A percentile compares a stretch with the other conserved stretches of the same genome.
Evolutionary conservation across 176 grass and related monocot species (phyloP).

Genomic region (Aechmea fasciata): DNA sequence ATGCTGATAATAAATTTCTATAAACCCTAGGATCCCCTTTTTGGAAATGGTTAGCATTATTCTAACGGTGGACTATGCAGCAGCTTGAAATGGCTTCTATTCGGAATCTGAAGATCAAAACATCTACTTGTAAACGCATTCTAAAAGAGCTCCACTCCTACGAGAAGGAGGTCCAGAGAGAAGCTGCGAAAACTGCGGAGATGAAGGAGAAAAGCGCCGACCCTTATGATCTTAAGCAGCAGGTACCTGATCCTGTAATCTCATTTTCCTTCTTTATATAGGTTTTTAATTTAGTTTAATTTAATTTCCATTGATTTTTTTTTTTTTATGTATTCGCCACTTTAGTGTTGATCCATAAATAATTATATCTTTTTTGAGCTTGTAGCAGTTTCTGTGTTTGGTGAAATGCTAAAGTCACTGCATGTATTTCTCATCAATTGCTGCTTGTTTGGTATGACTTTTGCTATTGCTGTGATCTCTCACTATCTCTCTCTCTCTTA

Average conservation of each 20-base stretch:
- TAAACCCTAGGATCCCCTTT: too few relatives aligned
- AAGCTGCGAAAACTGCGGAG: conserved; percentile 66
- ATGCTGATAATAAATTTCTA: too few relatives aligned
- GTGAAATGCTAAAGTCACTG: too few relatives aligned
- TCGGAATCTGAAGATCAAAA: conserved; percentile 79
- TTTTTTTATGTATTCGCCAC: background rate
- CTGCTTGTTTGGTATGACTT: too few relatives aligned
- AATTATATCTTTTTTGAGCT: too few relatives aligned
- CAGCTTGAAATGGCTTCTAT: conserved; percentile 46
- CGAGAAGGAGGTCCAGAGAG: conserved; percentile 72
- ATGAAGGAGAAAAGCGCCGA: conserved; percentile 94
- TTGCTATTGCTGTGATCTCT: too few relatives aligned
- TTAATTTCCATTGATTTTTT: background rate
- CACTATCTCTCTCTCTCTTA: too few relatives aligned
- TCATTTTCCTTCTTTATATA: background rate
- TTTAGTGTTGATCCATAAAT: too few relatives aligned
- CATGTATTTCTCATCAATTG: too few relatives aligned
- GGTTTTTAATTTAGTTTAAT: background rate
- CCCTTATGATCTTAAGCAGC: conserved; percentile 90
- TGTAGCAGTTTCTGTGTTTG: too few relatives aligned
- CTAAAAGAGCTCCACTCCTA: conserved; percentile 74
- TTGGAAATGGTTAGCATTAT: too few relatives aligned
- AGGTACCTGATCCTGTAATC: conserved; percentile 19
- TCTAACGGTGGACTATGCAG: too few relatives aligned
- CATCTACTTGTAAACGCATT: conserved; percentile 81